A percentile compares a stretch with the other conserved stretches of the same genome.
phyloP scores from a whole-genome alignment of 2,329 filamentous ascomycete species.

The Fusarium tuaranense region DNA sequence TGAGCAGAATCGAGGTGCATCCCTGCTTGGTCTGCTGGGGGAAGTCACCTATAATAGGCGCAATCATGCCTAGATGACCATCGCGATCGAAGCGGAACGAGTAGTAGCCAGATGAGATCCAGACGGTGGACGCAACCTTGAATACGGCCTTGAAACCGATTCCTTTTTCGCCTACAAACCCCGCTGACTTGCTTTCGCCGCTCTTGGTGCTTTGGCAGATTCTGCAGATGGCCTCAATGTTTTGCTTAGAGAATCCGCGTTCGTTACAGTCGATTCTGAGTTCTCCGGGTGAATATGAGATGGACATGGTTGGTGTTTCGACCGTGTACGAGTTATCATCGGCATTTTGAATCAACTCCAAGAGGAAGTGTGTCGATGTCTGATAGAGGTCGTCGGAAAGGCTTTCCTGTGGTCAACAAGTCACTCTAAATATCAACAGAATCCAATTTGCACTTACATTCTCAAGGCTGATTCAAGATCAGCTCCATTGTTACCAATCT shows the following conservation, averaged over 20 bases:
- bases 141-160: conserved; percentile 53
- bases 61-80: conserved; percentile 49
- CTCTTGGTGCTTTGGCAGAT: conserved; percentile 49
- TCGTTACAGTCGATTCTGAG: conserved; percentile 52
- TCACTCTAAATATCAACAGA: background rate
- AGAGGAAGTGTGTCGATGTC: conserved; percentile 51
- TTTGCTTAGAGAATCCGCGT: conserved; percentile 42
- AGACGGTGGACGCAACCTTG: conserved; percentile 46
- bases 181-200: conserved; percentile 29
- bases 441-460: background rate
- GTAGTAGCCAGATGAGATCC: conserved; percentile 45
- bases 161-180: conserved; percentile 50
- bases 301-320: conserved; percentile 7
- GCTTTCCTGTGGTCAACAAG: conserved; percentile 1
- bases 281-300: background rate
- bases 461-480: conserved; percentile 14
- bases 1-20: conserved; percentile 34
- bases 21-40: conserved; percentile 35
- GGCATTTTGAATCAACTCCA: conserved; percentile 55
- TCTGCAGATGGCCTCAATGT: conserved; percentile 50
- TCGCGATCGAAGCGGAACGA: conserved; percentile 49
- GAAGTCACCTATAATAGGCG: conserved; percentile 45
- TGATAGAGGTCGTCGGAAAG: conserved; percentile 48
- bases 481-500: conserved; percentile 13
- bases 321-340: conserved; percentile 53